Percentiles rank a stretch among this genome's conserved stretches.
Evolutionary conservation across 176 grass and related monocot genomes (phyloP).

Genomic region (Microstegium vimineum): DNA sequence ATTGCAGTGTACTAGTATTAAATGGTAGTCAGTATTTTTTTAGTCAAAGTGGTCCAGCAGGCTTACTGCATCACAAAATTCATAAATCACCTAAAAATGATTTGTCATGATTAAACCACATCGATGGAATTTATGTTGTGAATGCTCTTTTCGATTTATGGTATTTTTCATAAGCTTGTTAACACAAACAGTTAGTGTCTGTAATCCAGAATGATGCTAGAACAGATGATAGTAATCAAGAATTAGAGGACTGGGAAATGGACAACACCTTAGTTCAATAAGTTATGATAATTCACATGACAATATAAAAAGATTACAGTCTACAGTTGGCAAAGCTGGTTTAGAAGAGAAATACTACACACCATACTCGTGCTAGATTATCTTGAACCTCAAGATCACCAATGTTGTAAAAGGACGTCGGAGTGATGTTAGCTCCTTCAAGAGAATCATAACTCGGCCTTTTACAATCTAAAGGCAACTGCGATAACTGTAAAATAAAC

Average conservation of each 20-base stretch:
- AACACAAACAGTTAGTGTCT: not conserved
- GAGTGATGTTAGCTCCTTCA: slow-evolving; percentile 72
- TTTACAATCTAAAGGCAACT: slow-evolving; percentile 74
- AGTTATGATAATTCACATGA: not conserved
- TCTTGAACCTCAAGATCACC: slow-evolving; percentile 96
- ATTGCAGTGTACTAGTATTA: not conserved
- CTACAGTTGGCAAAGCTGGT: slow-evolving; percentile 3
- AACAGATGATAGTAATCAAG: slow-evolving; percentile 1
- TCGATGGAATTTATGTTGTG: not conserved
- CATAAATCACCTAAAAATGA: slow-evolving; percentile 2
- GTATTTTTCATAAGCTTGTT: not conserved
- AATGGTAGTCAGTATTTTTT: not conserved
- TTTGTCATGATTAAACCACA: slow-evolving; percentile 13
- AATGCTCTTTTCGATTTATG: slow-evolving; percentile 1
- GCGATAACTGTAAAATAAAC: slow-evolving; percentile 63
- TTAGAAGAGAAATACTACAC: slow-evolving; percentile 28
- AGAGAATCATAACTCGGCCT: slow-evolving; percentile 77
- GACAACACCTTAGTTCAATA: not conserved
- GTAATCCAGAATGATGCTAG: slow-evolving; percentile 1
- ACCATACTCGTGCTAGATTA: slow-evolving; percentile 92
- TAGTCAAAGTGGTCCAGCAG: not conserved
- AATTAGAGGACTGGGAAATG: not conserved
- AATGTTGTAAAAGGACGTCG: slow-evolving; percentile 90
- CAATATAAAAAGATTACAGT: slow-evolving; percentile 1
- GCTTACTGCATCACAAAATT: slow-evolving; percentile 7